Evolutionary conservation across 148 eudicot genomes (phyloP).

Genomic region (Rhododendron molle): DNA sequence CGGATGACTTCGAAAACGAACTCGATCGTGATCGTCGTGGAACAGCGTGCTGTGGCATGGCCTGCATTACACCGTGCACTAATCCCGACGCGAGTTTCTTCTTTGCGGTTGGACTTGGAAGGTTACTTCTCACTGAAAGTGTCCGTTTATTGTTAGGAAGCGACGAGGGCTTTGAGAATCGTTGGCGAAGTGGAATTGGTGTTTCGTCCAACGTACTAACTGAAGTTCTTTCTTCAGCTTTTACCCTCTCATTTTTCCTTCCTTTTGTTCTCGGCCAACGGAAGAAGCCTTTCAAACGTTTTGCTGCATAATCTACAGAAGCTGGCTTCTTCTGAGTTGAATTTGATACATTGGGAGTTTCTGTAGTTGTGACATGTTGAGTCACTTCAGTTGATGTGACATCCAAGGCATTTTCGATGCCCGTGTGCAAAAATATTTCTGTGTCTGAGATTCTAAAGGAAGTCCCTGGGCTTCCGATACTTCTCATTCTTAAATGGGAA

Average conservation of each 20-base stretch:
- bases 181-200: conserved; percentile 62
- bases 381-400: conserved; percentile 33
- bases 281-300: conserved; percentile 52
- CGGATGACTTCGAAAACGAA: conserved; percentile 55
- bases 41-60: conserved; percentile 30
- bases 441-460: conserved; percentile 64
- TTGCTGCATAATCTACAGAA: conserved; percentile 37
- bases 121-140: conserved; percentile 67
- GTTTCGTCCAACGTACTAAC: conserved; percentile 34
- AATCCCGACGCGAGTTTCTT: conserved; percentile 73
- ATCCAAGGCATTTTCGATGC: conserved; percentile 39
- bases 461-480: conserved; percentile 79
- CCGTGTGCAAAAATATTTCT: conserved; percentile 58
- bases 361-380: conserved; percentile 32
- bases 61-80: conserved; percentile 50
- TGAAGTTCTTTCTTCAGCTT: conserved; percentile 24
- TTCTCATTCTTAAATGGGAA: conserved; percentile 70
- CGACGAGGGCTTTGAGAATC: conserved; percentile 47
- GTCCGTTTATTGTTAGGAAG: conserved; percentile 63
- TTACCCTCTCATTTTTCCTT: conserved; percentile 29
- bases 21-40: conserved; percentile 49
- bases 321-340: conserved; percentile 29
- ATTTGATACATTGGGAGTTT: conserved; percentile 15
- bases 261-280: conserved; percentile 58
- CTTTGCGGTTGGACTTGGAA: conserved; percentile 72